Evolutionary conservation across 1,284 basidiomycete genomes (phyloP).

Genomic region (Puccinia horiana): DNA sequence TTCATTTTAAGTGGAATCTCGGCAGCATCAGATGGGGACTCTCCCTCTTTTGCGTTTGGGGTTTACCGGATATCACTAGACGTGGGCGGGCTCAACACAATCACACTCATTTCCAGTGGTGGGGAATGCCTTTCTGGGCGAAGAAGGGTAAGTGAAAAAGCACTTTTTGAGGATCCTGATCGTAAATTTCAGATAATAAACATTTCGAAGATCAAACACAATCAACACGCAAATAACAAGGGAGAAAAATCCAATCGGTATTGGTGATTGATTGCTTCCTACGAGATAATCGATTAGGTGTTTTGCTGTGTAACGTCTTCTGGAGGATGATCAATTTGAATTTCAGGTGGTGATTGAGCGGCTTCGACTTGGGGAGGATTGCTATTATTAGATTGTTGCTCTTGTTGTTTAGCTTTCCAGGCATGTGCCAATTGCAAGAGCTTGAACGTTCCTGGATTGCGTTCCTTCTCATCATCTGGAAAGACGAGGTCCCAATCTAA

Average conservation of each 20-base stretch:
- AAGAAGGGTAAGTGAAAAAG: not conserved
- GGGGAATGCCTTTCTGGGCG: not conserved
- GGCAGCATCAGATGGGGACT: too few species aligned
- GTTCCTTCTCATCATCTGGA: constrained; percentile 87
- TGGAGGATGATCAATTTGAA: not conserved
- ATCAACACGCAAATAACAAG: not conserved
- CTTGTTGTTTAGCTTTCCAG: constrained; percentile 65
- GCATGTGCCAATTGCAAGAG: constrained; percentile 84
- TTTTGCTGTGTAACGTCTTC: not conserved
- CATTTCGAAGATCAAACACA: constrained; percentile 9
- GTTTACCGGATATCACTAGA: too few species aligned
- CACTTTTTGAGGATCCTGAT: not conserved
- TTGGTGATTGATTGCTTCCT: not conserved
- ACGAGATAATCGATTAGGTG: not conserved
- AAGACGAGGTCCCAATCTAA: constrained; percentile 91
- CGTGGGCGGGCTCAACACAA: not conserved
- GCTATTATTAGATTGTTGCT: constrained; percentile 47
- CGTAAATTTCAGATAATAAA: not conserved
- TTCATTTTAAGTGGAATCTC: too few species aligned
- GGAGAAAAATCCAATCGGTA: not conserved
- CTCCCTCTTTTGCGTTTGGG: too few species aligned
- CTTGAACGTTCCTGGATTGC: constrained; percentile 87
- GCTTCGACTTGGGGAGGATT: not conserved
- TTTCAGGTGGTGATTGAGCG: not conserved
- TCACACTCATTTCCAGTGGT: not conserved